These are phyloP conservation scores for Aegilops speltoides DNA, from an alignment of 176 grass and related monocot species.

Conservation along the genomic window DNA sequence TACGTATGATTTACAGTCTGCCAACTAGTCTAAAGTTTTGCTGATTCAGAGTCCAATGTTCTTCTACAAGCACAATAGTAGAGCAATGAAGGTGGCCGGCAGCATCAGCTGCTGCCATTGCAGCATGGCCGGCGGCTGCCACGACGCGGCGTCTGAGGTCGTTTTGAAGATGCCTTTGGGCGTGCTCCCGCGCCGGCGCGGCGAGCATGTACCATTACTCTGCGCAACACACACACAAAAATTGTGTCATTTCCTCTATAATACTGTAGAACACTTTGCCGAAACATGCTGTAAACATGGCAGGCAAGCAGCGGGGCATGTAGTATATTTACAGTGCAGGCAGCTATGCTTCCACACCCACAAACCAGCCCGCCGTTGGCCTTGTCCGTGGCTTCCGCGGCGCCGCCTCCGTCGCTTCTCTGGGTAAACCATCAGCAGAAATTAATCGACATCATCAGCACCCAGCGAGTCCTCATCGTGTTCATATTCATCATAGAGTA, in stretches of 20 bases:
- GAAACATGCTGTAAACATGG: not conserved
- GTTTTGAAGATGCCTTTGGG: slow-evolving; percentile 47
- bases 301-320: not conserved
- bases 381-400: slow-evolving; percentile 65
- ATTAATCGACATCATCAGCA: too few relatives aligned
- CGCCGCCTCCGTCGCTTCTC: slow-evolving; percentile 78
- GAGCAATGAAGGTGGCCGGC: not conserved
- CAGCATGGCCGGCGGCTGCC: not conserved
- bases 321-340: slow-evolving; percentile 55
- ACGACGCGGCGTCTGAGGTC: slow-evolving; percentile 15
- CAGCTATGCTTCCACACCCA: slow-evolving; percentile 56
- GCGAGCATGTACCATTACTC: slow-evolving; percentile 38
- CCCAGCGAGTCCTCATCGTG: not conserved
- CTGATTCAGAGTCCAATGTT: not conserved
- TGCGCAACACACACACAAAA: not conserved
- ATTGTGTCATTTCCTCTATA: not conserved
- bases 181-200: slow-evolving; percentile 15
- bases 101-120: slow-evolving; percentile 16
- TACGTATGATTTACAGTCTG: not conserved
- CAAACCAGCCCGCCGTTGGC: slow-evolving; percentile 69
- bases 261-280: too few relatives aligned
- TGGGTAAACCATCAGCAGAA: slow-evolving; percentile 1
- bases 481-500: not conserved
- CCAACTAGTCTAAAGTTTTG: not conserved
- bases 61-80: slow-evolving; percentile 15